Percentiles rank a stretch among this genome's conserved stretches.
Evolutionary conservation across 495 filamentous ascomycete species (phyloP).

Genomic region (Daldinia childiae): DNA sequence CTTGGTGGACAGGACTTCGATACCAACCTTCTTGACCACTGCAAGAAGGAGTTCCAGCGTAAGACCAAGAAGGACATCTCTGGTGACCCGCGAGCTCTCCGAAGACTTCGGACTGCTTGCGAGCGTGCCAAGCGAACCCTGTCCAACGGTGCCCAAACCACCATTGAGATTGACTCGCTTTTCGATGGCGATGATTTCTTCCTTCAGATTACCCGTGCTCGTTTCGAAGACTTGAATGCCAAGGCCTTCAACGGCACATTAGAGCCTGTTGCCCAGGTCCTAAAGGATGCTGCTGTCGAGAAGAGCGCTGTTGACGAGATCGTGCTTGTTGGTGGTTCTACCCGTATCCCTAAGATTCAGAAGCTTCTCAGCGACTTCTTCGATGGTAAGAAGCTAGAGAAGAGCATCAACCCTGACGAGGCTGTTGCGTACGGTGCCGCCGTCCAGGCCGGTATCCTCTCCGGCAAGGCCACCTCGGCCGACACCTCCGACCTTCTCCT

Average conservation of each 20-base stretch:
- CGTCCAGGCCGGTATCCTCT: slow-evolving; percentile 97
- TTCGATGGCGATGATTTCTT: slow-evolving; percentile 98
- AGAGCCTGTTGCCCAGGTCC: slow-evolving; percentile 97
- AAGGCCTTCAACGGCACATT: slow-evolving; percentile 96
- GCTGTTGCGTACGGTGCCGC: slow-evolving; percentile 99
- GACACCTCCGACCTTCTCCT: slow-evolving; percentile 95
- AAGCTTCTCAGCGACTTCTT: slow-evolving; percentile 98
- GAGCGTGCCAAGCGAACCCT: slow-evolving; percentile 99
- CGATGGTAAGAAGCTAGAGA: slow-evolving; percentile 99
- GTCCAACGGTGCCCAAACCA: slow-evolving; percentile 95
- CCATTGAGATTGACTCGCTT: slow-evolving; percentile 98
- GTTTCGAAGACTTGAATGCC: slow-evolving; percentile 99
- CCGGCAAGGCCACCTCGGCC: slow-evolving; percentile 94
- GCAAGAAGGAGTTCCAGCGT: slow-evolving; percentile 90
- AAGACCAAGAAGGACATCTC: slow-evolving; percentile 89
- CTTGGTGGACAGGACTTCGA: slow-evolving; percentile 99
- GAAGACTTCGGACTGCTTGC: slow-evolving; percentile 97
- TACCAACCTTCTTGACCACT: slow-evolving; percentile 96
- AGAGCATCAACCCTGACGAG: slow-evolving; percentile 99
- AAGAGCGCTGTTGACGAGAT: slow-evolving; percentile 97
- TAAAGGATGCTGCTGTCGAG: slow-evolving; percentile 94
- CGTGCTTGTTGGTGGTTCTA: slow-evolving; percentile 97
- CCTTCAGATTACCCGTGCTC: slow-evolving; percentile 98
- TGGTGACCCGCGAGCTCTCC: slow-evolving; percentile 93
- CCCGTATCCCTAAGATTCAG: slow-evolving; percentile 99